Base-by-base conservation (phyloP, 495 filamentous ascomycete genomes). In the Oidiodendron maius region DNA sequence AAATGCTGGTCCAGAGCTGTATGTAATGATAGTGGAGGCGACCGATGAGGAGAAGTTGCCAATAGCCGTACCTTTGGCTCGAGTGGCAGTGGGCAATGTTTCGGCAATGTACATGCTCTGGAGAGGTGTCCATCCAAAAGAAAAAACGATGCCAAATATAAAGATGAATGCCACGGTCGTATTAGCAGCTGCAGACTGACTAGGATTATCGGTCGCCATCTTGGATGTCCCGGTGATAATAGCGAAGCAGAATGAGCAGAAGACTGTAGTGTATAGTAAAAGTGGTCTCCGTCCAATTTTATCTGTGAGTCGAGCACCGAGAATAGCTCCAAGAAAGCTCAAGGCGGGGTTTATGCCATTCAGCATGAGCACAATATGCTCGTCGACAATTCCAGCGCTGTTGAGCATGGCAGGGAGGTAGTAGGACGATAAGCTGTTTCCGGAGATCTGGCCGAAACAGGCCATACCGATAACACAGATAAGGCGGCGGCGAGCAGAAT, bases 121-220 rank as follows among this genome's bases (percentile, higher is more conserved):
- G 16, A 83, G 66, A 6, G 79, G 78, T n/a, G 78, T 82, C 64
- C 77, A 81, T n/a, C 72, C 78, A 49, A 81, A 71, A n/a, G 71
- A 76, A 57, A 78, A 82, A 52, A 78, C 70, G 36, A 78, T 68
- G 48, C 80, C 78, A 61, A 81, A 82, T 4, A 83, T 57, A 57
- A 71, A 76, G 32, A 87, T 80, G 50, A 81, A 71, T 3, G 78
- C 76, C 38, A 87, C 60, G 15, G 62, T 58, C 1, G 62, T 71
- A 46, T 64, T 68, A 51, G 22, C 42, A 11, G 42, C 42, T 15
- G 64, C 59, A 26, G 66, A 63, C 13, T 64, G 44, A 13, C 16
- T 20, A 4, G 5, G 12, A 39, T 26, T 35, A 38, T 38, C 57
- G 10, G 52, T 51, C 13, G 41, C 32, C n/a, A 55, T 11, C 69